These are phyloP conservation scores for Agaricales sp. DNA, from an alignment of 1,284 basidiomycete genomes.

Conservation along the genomic window DNA sequence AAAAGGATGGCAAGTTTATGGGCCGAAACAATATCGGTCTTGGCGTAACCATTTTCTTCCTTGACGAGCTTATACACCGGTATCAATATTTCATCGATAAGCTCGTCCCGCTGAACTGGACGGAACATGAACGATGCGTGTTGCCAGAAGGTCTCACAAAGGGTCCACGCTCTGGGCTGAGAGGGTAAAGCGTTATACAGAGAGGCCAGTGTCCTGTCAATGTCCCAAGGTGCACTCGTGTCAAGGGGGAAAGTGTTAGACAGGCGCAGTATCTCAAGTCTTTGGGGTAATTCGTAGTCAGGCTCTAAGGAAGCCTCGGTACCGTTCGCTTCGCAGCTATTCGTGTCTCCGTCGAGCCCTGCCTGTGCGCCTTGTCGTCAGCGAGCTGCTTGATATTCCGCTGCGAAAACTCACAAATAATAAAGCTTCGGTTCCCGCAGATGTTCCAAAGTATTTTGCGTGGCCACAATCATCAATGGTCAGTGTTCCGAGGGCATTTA, in stretches of 20 bases:
- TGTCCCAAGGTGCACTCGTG: slow-evolving; percentile 20
- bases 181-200: slow-evolving; percentile 38
- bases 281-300: slow-evolving; percentile 16
- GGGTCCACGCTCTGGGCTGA: slow-evolving; percentile 47
- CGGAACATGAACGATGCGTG: slow-evolving; percentile 51
- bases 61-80: slow-evolving; percentile 48
- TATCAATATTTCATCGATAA: slow-evolving; percentile 50
- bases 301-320: no score
- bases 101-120: slow-evolving; percentile 53
- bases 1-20: slow-evolving; percentile 49
- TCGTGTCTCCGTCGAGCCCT: neutral
- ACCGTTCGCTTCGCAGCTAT: no score
- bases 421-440: slow-evolving; percentile 43
- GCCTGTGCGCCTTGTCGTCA: no score
- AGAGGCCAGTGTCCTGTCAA: slow-evolving; percentile 26
- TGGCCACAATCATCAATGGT: slow-evolving; percentile 52
- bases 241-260: slow-evolving; percentile 37
- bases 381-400: no score
- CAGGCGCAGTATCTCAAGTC: slow-evolving; percentile 31
- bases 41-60: slow-evolving; percentile 23
- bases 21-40: slow-evolving; percentile 25
- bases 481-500: slow-evolving; percentile 46
- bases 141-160: slow-evolving; percentile 60
- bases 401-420: neutral
- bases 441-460: slow-evolving; percentile 61